These are phyloP conservation scores for Calonectria hongkongensis DNA, from an alignment of 2,329 filamentous ascomycete genomes.

Conservation along the genomic window DNA sequence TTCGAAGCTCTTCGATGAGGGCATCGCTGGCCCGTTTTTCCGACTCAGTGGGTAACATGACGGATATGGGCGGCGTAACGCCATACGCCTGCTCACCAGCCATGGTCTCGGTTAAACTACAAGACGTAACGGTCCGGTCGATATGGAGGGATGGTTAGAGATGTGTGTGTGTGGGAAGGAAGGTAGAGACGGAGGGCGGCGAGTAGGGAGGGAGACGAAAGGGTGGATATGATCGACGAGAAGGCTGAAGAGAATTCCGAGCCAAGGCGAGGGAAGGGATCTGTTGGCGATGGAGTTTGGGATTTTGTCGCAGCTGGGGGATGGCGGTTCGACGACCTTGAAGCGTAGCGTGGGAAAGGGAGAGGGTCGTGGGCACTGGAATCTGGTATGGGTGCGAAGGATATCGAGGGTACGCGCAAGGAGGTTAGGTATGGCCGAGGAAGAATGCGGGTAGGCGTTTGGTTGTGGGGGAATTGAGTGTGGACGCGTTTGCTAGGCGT, in stretches of 20 bases:
- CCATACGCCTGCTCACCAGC: constrained; percentile 70
- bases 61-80: constrained; percentile 89
- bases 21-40: constrained; percentile 87
- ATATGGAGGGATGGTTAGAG: constrained; percentile 18
- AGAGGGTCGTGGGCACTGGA: constrained; percentile 17
- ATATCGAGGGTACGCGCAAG: constrained; percentile 22
- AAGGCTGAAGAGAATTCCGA: constrained; percentile 25
- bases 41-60: constrained; percentile 81
- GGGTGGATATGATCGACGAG: constrained; percentile 22
- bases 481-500: constrained; percentile 21
- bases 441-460: constrained; percentile 24
- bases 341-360: constrained; percentile 6
- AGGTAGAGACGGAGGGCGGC: constrained; percentile 16
- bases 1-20: constrained; percentile 88
- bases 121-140: constrained; percentile 21
- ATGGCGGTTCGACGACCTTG: background rate
- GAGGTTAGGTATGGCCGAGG: constrained; percentile 25
- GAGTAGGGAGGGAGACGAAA: constrained; percentile 14
- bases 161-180: background rate
- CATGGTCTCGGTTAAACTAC: constrained; percentile 54
- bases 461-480: background rate
- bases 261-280: constrained; percentile 5
- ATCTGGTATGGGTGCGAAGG: constrained; percentile 33
- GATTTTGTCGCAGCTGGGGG: constrained; percentile 15
- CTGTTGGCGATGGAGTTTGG: constrained; percentile 5